Base-by-base conservation (phyloP, 352 stramenopile genomes). In the Globisporangium mamillatum region DNA sequence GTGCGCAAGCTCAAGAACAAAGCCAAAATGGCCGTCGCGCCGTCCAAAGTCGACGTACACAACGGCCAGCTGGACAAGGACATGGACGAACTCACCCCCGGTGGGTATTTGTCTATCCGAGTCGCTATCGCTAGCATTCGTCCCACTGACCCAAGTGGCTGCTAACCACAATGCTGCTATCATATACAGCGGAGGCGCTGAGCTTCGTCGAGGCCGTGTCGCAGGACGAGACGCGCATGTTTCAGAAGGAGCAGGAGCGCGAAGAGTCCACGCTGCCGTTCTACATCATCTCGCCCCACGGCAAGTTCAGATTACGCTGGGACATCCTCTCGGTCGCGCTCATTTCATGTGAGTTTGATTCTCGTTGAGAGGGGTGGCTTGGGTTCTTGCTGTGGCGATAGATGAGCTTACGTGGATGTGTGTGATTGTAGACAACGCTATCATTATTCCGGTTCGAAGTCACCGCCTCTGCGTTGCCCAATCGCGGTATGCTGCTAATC, bases 161-260 rank as follows among this genome's bases (percentile, higher is more conserved):
- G 34, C 10, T 41, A 44, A 44, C 36, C 36, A 16, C 44, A 3
- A n/a, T 36, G 29, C 34, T 38, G 2, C 34, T 34, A n/a, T 38
- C 10, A 18, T 41, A 25, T 36, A 48, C 61, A 92, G 84, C 81
- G 4, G 84, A 94, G 76, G 84, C 87, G 0, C 71, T 92, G 38
- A 76, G 90, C 63, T 92, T 94, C 76, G 87, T 92, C 24, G 83
- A 93, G 70, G 79, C 79, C 1, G 84, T 82, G 14, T 89, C 82
- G 14, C 86, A 85, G 63, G 86, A 96, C 20, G 88, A 89, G 48
- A 86, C 90, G 59, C 90, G 95, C 59, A 94, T 97, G 59, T 97
- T 95, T 68, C 89, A 94, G 66, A 89, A 89, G 60, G 84, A 90
- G 52, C 78, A 92, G 55, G 84, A 89, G 24, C 88, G 95, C 62